These are phyloP conservation scores for Cystobasidium sp. DNA, from an alignment of 1,284 basidiomycete species.

Conservation along the genomic window DNA sequence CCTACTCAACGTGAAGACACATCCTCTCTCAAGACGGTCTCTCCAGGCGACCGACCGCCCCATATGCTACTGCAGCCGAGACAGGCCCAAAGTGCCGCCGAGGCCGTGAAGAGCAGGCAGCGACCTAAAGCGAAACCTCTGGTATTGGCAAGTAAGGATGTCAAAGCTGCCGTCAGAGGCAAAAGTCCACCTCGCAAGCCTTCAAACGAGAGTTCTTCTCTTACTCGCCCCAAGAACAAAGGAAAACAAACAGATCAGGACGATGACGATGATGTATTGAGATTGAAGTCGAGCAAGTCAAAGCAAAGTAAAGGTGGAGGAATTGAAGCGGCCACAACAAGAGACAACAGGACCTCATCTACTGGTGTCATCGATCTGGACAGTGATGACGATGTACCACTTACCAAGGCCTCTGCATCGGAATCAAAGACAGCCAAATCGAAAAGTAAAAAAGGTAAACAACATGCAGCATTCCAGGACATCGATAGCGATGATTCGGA, in stretches of 20 bases:
- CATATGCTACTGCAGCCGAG: neutral
- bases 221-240: neutral
- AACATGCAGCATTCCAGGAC: neutral
- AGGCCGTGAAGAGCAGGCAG: constrained; percentile 14
- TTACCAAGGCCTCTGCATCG: neutral
- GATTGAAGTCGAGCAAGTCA: neutral
- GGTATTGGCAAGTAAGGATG: constrained; percentile 4
- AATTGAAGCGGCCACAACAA: too few species aligned
- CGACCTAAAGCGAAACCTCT: constrained; percentile 9
- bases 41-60: neutral
- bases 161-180: neutral
- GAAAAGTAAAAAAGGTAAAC: constrained; percentile 17
- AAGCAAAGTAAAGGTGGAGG: neutral
- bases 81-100: constrained; percentile 2
- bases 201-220: neutral
- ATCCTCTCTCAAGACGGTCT: neutral
- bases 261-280: constrained; percentile 5
- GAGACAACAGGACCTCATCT: too few species aligned
- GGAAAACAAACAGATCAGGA: neutral
- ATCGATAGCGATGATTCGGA: neutral
- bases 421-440: neutral
- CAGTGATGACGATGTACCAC: constrained; percentile 2
- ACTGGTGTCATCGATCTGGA: neutral
- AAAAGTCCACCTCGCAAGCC: neutral
- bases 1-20: neutral